Percentiles rank a stretch among this genome's conserved stretches.
These are phyloP conservation scores for Fusarium sp. DNA, from an alignment of 2,329 filamentous ascomycete species.

Conservation along the genomic window DNA sequence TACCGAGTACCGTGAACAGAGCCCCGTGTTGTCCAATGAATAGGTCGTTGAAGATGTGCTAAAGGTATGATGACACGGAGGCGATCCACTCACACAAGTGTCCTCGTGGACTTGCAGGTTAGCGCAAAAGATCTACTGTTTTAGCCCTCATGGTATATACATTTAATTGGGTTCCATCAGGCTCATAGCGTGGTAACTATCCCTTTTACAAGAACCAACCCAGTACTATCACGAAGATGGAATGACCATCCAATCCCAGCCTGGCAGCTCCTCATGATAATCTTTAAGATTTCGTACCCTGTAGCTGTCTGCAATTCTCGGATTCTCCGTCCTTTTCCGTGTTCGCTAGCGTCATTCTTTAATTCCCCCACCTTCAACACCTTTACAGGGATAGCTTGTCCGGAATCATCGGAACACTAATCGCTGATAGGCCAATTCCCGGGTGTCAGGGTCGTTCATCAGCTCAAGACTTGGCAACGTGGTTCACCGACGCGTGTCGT, in stretches of 20 bases:
- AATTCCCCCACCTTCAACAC: background rate
- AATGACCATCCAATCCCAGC: background rate
- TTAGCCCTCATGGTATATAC: background rate
- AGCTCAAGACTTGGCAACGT: background rate
- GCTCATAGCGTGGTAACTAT: background rate
- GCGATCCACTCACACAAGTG: background rate
- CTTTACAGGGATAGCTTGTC: background rate
- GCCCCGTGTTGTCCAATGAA: too few species aligned
- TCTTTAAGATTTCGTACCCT: background rate
- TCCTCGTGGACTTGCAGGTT: background rate
- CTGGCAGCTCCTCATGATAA: background rate
- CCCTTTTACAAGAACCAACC: background rate
- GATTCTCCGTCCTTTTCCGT: background rate
- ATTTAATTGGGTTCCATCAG: too few species aligned
- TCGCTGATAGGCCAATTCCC: background rate
- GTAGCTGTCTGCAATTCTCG: background rate
- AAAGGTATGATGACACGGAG: rapidly evolving
- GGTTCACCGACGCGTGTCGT: background rate
- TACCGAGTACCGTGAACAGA: background rate
- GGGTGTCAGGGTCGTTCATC: rapidly evolving
- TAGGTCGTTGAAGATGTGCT: background rate
- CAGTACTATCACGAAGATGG: background rate
- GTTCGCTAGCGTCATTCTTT: background rate
- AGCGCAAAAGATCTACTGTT: background rate
- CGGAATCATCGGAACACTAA: background rate